phyloP scores from a whole-genome alignment of 2,329 filamentous ascomycete species.

The Parastagonospora nodorum region DNA sequence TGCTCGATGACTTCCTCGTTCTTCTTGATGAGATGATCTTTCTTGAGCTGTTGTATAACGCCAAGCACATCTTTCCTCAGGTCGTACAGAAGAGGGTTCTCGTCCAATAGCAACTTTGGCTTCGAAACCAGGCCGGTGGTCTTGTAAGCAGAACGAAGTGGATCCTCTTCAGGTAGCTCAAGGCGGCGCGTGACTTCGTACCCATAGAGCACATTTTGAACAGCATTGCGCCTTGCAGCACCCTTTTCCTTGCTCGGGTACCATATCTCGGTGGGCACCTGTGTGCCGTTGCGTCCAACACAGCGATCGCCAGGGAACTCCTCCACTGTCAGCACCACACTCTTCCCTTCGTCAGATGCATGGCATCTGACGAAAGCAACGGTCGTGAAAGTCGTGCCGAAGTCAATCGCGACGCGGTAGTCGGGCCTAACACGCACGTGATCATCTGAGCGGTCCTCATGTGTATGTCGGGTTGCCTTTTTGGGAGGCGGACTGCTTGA shows the following conservation, averaged over 20 bases:
- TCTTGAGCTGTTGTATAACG: background rate
- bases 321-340: slow-evolving; percentile 2
- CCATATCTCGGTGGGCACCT: slow-evolving; percentile 14
- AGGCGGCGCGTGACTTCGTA: slow-evolving; percentile 3
- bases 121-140: background rate
- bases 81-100: background rate
- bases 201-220: background rate
- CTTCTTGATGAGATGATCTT: slow-evolving; percentile 1
- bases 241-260: slow-evolving; percentile 3
- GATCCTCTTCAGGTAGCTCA: background rate
- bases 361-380: slow-evolving; percentile 7
- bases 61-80: background rate
- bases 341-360: background rate
- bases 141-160: background rate
- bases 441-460: no score
- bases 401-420: slow-evolving; percentile 15
- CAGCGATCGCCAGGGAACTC: slow-evolving; percentile 10
- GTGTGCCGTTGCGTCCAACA: background rate
- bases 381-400: slow-evolving; percentile 15
- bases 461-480: no score
- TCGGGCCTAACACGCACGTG: background rate
- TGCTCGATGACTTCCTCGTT: slow-evolving; percentile 8
- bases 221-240: background rate
- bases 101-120: slow-evolving; percentile 6
- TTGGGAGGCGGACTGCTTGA: no score